Base-by-base conservation (phyloP, 495 filamentous ascomycete species). In the Aspergillus heteromorphus region DNA sequence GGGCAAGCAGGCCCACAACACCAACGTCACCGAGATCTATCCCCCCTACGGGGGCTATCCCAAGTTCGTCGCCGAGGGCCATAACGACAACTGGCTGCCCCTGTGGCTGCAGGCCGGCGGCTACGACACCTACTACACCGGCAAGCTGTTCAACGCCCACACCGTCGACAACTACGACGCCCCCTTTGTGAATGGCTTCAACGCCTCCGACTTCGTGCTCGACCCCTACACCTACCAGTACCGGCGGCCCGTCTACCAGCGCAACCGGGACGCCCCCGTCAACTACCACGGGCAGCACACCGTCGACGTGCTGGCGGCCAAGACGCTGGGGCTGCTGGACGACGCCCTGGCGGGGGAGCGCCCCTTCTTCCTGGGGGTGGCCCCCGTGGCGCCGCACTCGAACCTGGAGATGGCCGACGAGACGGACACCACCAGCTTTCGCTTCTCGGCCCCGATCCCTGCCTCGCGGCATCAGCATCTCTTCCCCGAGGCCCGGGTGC, bases 341-440 rank as follows among this genome's bases (percentile, higher is more conserved):
- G 84, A 86, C 54, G 86, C 81, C 0, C 56, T 78, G 17, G 56
- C 68, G 10, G 66, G 73, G 0, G 64, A 74, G 1, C 67, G 75
- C 8, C 87, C 87, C 0, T 91, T 88, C 67, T 88, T 89, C 65
- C 69, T 91, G 14, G 75, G 74, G 1, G 73, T 88, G 27, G 83
- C 87, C 0, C 86, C 87, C 0, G 74, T 84, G 1, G 82, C 85
- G 0, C 86, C 87, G 0, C 87, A 89, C 61, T 77, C 78, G 13
- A 84, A 88, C 59, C 70, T 81, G 9, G 62, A 79, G 4, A 64
- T 64, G 0, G 49, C 55, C 0, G 53, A 60, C 7, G 48, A 69
- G 8, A 56, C 62, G 0, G 53, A 65, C 11, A 53, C 56, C 0
- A 53, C 45, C 0, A 54, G 50, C 1, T 42, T 60, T 2, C 11